phyloP scores from a whole-genome alignment of 1,139 yeast species.

The Suzukiozyma palmioleophila region DNA sequence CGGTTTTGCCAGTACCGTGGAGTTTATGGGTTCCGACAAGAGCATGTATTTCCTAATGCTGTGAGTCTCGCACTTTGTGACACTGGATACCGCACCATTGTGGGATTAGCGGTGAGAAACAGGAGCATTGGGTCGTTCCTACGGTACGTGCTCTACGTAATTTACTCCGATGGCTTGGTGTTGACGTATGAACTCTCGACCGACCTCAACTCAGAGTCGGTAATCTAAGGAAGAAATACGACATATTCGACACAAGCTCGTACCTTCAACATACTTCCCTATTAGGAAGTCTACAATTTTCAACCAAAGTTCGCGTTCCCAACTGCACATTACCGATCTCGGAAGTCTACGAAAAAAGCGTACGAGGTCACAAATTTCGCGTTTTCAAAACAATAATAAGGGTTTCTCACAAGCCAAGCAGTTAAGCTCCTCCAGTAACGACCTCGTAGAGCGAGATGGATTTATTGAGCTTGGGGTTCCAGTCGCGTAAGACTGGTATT shows the following conservation, averaged over 20 bases:
- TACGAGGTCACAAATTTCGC: constrained; percentile 1
- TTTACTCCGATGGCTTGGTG: constrained; percentile 32
- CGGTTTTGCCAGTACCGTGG: constrained; percentile 57
- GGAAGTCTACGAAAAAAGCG: too few species aligned
- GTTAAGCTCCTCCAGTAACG: not conserved
- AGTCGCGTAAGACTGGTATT: constrained; percentile 60
- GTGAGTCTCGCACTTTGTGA: constrained; percentile 19
- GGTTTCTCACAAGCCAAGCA: not conserved
- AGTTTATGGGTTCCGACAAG: constrained; percentile 57
- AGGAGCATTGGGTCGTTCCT: constrained; percentile 15
- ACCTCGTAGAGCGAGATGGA: constrained; percentile 27
- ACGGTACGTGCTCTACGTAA: constrained; percentile 24
- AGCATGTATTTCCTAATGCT: constrained; percentile 48
- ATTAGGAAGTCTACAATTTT: not conserved
- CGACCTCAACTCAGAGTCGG: not conserved
- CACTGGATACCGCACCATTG: constrained; percentile 30
- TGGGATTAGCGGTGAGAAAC: constrained; percentile 27
- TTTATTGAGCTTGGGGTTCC: constrained; percentile 48
- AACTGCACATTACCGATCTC: not conserved
- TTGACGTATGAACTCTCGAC: constrained; percentile 20
- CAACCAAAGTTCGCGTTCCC: not conserved
- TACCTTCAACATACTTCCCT: not conserved
- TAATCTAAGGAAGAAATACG: not conserved
- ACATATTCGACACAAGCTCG: not conserved
- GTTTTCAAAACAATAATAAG: constrained; percentile 1